A percentile compares a stretch with the other conserved stretches of the same genome.
Conservation (phyloP, 495 filamentous ascomycete species). For the Xylaria grammica region DNA sequence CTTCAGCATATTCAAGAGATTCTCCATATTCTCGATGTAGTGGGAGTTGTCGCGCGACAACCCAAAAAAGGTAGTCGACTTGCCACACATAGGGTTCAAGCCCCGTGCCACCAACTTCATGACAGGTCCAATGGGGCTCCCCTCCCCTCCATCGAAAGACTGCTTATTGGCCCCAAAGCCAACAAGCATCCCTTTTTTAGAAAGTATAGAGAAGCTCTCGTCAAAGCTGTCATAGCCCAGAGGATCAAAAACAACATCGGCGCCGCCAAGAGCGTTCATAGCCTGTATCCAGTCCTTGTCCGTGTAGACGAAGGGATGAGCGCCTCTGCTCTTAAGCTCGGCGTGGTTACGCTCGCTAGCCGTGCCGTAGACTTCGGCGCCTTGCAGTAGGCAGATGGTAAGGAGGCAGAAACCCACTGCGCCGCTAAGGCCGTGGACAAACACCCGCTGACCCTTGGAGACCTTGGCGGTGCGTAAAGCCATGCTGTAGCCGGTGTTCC, state of each 20-base stretch:
- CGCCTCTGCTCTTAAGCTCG: constrained; percentile 32
- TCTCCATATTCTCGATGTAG: constrained; percentile 36
- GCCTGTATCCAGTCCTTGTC: constrained; percentile 50
- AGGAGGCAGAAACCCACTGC: constrained; percentile 39
- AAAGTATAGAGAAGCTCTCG: constrained; percentile 47
- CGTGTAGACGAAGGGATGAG: constrained; percentile 45
- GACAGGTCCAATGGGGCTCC: constrained; percentile 25
- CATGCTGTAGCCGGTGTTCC: constrained; percentile 51
- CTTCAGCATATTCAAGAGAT: constrained; percentile 39
- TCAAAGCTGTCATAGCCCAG: constrained; percentile 53
- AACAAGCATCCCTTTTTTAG: constrained; percentile 27
- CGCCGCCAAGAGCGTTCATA: constrained; percentile 48
- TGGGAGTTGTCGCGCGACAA: constrained; percentile 38
- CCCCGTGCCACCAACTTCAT: constrained; percentile 35
- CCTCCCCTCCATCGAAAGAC: constrained; percentile 22
- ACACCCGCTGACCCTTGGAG: constrained; percentile 43
- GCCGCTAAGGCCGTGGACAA: constrained; percentile 52
- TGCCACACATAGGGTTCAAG: constrained; percentile 29
- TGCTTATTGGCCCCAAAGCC: constrained; percentile 38
- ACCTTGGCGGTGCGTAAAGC: constrained; percentile 43
- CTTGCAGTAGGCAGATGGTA: constrained; percentile 15
- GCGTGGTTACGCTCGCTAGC: constrained; percentile 47
- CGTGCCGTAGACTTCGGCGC: constrained; percentile 51
- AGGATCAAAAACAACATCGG: constrained; percentile 48
- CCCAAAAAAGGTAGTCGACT: constrained; percentile 43